These are phyloP conservation scores for Tausonia pullulans DNA, from an alignment of 1,284 basidiomycete genomes.

Conservation along the genomic window DNA sequence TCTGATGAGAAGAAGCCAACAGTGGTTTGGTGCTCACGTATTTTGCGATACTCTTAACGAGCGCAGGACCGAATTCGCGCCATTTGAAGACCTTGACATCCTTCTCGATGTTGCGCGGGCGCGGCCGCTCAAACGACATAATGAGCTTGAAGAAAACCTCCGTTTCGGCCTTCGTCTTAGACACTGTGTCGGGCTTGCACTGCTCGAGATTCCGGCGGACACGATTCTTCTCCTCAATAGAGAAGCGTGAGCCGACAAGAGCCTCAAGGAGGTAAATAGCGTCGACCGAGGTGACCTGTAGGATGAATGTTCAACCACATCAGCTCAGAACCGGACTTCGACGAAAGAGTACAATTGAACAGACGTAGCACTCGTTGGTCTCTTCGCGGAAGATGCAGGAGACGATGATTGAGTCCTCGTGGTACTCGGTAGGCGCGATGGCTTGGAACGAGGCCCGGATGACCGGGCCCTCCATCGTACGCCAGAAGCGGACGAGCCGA, in stretches of 20 bases:
- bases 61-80: conserved; percentile 62
- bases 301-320: not conserved
- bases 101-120: conserved; percentile 94
- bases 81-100: conserved; percentile 97
- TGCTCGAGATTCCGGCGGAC: conserved; percentile 89
- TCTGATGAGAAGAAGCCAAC: too few species aligned
- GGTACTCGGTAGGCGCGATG: conserved; percentile 37
- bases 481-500: conserved; percentile 43
- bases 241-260: conserved; percentile 69
- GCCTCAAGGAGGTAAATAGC: conserved; percentile 86
- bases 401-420: conserved; percentile 40
- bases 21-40: conserved; percentile 45
- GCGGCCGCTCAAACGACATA: conserved; percentile 89
- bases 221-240: conserved; percentile 91
- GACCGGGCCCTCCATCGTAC: conserved; percentile 39
- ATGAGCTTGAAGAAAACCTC: conserved; percentile 84
- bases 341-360: not conserved
- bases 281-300: conserved; percentile 72
- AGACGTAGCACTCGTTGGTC: conserved; percentile 57
- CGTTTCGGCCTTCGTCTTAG: conserved; percentile 67
- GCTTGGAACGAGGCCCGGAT: conserved; percentile 41
- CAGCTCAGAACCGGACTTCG: too few species aligned
- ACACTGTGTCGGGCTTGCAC: conserved; percentile 78
- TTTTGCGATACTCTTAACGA: conserved; percentile 90
- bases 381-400: conserved; percentile 85